Base-by-base conservation (phyloP, 129 eudicot species). In the Oenanthe sinensis region DNA sequence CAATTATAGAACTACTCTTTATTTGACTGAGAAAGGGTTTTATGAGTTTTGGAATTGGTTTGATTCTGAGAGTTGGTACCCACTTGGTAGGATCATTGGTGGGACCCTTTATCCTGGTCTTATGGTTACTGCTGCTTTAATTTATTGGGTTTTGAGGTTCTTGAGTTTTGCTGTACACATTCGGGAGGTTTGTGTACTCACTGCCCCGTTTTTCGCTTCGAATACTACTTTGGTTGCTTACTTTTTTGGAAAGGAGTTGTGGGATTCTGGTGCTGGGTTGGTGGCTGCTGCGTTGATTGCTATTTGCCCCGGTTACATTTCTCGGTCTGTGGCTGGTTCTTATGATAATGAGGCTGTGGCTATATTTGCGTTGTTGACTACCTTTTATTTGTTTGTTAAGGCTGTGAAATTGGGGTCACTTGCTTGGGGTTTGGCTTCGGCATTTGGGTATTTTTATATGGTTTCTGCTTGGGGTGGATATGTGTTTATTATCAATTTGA, bases 401-500 rank as follows among this genome's bases (percentile, higher is more conserved):
- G 98, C 98, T 16, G 98, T 94, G 43, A 94, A 94, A 74, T 89
- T 90, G 11, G 98, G 98, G n/a, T 91, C 93, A 37, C 85, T 94
- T 48, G 92, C 98, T 10, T 94, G 98, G 98, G 82, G 87, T 6
- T 81, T 91, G 82, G 98, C 87, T n/a, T 94, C 97, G 0, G 98
- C 98, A 15, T 88, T 94, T 84, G 98, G 97, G 68, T 91, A 94
- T 69, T 94, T 94, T 79, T 94, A 93, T 78, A 94, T 94, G 98
- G 98, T 94, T 74, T 94, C 98, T 4, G 97, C 98, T 0, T 94
- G 98, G 98, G 98, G 98, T 82, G 98, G 98, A 62, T 94, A 94
- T 87, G 97, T 94, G 83, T 94, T 94, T 85, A 94, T 94, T 58
- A 94, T 94, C 76, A 94, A 94, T 82, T 82, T 91, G 80, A 84